These are phyloP conservation scores for Stephanodiscus triporus DNA, from an alignment of 108 stramenopile species.

Conservation along the genomic window DNA sequence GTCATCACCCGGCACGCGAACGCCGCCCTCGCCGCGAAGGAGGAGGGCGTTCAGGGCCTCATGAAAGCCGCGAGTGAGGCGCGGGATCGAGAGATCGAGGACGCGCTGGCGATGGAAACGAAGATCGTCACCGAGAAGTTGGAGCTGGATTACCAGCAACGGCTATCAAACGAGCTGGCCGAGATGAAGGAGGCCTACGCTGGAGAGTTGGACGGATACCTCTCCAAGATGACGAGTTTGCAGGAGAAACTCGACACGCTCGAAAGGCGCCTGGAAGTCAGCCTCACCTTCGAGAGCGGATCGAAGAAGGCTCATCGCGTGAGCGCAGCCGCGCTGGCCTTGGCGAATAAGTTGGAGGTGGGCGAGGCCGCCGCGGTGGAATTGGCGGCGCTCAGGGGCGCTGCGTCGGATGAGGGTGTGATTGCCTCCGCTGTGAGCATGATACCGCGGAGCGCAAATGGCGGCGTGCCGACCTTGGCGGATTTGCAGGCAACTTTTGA, in stretches of 20 bases:
- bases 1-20: slow-evolving; percentile 53
- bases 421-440: slow-evolving; percentile 59
- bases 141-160: slow-evolving; percentile 30
- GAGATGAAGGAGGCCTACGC: slow-evolving; percentile 57
- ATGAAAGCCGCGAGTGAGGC: slow-evolving; percentile 59
- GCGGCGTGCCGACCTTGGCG: slow-evolving; percentile 69
- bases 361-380: slow-evolving; percentile 63
- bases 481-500: slow-evolving; percentile 80
- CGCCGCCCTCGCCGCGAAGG: slow-evolving; percentile 70
- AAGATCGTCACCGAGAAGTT: slow-evolving; percentile 48
- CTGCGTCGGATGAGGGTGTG: slow-evolving; percentile 60
- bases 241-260: slow-evolving; percentile 58
- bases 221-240: slow-evolving; percentile 51
- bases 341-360: slow-evolving; percentile 68
- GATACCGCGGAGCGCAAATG: slow-evolving; percentile 54
- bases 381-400: slow-evolving; percentile 66
- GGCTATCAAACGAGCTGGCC: slow-evolving; percentile 49
- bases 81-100: slow-evolving; percentile 52
- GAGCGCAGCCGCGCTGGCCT: slow-evolving; percentile 77
- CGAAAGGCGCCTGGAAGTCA: slow-evolving; percentile 61
- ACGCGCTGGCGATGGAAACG: slow-evolving; percentile 25
- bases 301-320: slow-evolving; percentile 72
- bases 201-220: slow-evolving; percentile 60
- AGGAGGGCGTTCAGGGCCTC: slow-evolving; percentile 59
- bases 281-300: slow-evolving; percentile 59